These are phyloP conservation scores for Trametes cubensis DNA, from an alignment of 768 basidiomycete genomes.

Conservation along the genomic window DNA sequence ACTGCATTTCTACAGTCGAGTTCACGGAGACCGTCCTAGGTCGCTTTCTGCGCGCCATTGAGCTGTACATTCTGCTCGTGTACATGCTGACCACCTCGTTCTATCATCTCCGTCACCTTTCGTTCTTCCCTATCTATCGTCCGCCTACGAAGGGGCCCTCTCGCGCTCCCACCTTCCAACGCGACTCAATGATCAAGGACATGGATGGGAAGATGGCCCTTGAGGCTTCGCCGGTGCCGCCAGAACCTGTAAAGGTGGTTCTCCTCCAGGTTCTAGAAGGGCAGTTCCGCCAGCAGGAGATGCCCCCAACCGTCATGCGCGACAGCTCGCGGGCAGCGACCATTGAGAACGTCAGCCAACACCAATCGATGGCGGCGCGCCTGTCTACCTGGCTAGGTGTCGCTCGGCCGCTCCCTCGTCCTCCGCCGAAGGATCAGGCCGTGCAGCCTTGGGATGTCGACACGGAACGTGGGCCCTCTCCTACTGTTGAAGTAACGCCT, in stretches of 20 bases:
- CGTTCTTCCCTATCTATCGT: constrained; percentile 21
- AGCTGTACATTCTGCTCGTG: constrained; percentile 64
- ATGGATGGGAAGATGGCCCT: background rate
- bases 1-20: constrained; percentile 44
- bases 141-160: constrained; percentile 14
- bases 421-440: background rate
- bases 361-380: constrained; percentile 23
- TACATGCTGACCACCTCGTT: constrained; percentile 55
- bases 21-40: constrained; percentile 73
- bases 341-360: constrained; percentile 8
- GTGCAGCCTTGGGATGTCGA: constrained; percentile 23
- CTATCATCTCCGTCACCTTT: constrained; percentile 30
- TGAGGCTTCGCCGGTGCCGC: background rate
- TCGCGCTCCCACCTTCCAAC: constrained; percentile 8
- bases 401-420: constrained; percentile 13
- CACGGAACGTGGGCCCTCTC: constrained; percentile 18
- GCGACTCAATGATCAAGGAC: constrained; percentile 3
- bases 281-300: constrained; percentile 15
- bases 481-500: background rate
- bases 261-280: constrained; percentile 15
- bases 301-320: constrained; percentile 15
- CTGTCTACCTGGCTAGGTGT: constrained; percentile 21
- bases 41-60: constrained; percentile 64
- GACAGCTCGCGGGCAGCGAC: constrained; percentile 17
- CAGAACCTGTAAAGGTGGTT: constrained; percentile 2